phyloP scores from a whole-genome alignment of 306 rosid species.

The Vigna unguiculata region DNA sequence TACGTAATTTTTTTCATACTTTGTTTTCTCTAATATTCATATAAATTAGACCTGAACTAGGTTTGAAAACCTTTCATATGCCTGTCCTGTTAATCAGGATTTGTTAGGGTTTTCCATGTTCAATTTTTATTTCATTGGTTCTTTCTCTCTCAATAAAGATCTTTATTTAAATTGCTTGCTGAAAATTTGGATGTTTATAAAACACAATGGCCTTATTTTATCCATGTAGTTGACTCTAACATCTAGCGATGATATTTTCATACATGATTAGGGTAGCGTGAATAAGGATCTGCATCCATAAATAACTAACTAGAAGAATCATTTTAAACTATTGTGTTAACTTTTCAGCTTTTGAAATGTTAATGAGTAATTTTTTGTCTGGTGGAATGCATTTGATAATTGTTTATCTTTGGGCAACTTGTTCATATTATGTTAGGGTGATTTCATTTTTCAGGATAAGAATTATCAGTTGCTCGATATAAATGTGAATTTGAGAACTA shows the following conservation, averaged over 20 bases:
- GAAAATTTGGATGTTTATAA: too few relatives aligned
- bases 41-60: background rate
- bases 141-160: background rate
- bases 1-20: too few relatives aligned
- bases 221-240: background rate
- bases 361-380: background rate
- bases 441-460: background rate
- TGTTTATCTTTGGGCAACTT: background rate
- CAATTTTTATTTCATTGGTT: background rate
- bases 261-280: background rate
- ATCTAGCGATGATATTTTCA: background rate
- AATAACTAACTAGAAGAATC: background rate
- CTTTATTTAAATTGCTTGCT: background rate
- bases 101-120: background rate
- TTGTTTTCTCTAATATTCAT: background rate
- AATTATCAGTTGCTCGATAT: background rate
- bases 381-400: background rate
- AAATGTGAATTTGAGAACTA: background rate
- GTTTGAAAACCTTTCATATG: background rate
- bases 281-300: background rate
- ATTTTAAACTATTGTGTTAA: background rate
- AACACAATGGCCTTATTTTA: background rate
- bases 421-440: background rate
- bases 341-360: background rate
- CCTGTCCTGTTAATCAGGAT: background rate